These are phyloP conservation scores for Gonium pectorale DNA, from an alignment of 139 green algal species.

Conservation along the genomic window DNA sequence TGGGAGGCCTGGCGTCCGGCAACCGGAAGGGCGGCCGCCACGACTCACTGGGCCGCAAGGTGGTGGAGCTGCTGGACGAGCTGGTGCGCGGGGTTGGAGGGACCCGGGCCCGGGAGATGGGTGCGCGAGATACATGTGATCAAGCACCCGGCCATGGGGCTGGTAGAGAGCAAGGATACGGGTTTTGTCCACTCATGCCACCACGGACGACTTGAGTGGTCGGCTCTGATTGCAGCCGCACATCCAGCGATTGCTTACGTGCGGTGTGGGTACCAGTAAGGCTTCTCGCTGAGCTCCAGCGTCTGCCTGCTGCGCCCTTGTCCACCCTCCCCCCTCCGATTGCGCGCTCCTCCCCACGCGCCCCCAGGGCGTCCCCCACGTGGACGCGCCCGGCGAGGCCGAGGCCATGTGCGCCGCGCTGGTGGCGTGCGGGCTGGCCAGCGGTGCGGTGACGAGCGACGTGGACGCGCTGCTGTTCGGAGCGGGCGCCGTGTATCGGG, in stretches of 20 bases:
- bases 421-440: slow-evolving; percentile 51
- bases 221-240: no score
- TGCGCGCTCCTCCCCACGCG: neutral
- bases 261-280: no score
- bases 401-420: slow-evolving; percentile 85
- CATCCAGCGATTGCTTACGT: no score
- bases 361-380: slow-evolving; percentile 74
- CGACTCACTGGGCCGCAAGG: slow-evolving; percentile 5
- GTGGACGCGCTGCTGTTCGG: slow-evolving; percentile 84
- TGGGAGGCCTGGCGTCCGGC: no score
- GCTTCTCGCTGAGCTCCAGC: no score
- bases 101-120: no score
- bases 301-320: no score
- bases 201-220: no score
- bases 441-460: slow-evolving; percentile 70
- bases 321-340: neutral
- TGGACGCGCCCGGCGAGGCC: slow-evolving; percentile 80
- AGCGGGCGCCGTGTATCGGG: slow-evolving; percentile 61
- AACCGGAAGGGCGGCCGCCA: slow-evolving; percentile 53
- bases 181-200: no score
- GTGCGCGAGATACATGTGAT: no score
- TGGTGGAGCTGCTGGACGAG: slow-evolving; percentile 40
- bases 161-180: no score
- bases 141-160: no score
- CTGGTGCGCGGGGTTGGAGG: neutral